Percentiles rank a stretch among this genome's conserved stretches.
Evolutionary conservation across 225 moss, liverwort and hornwort genomes (phyloP).

Genomic region (Physcomitrellopsis africana): DNA sequence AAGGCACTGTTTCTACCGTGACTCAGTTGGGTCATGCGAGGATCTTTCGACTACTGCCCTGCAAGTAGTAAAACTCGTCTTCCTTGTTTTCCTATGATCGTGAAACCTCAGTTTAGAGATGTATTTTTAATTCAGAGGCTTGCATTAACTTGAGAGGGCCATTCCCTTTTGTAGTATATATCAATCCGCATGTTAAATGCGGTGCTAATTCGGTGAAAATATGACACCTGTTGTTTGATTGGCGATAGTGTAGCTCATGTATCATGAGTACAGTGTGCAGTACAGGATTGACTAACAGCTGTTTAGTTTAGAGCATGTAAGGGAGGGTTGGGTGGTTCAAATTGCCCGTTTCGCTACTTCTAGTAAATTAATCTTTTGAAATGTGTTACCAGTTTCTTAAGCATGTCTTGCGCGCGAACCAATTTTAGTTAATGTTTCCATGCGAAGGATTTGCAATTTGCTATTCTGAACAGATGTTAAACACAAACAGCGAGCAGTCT

Average conservation of each 20-base stretch:
- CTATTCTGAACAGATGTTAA: too few relatives aligned
- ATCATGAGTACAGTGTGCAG: constrained; percentile 41
- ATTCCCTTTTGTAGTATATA: constrained; percentile 59
- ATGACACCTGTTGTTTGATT: constrained; percentile 30
- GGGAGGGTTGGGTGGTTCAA: constrained; percentile 4
- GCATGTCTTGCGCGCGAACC: neutral
- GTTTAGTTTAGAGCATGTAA: constrained; percentile 28
- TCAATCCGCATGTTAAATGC: constrained; percentile 28
- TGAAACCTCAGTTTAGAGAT: constrained; percentile 27
- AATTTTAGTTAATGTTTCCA: too few relatives aligned
- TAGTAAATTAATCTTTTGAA: constrained; percentile 17
- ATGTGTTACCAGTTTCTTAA: constrained; percentile 24
- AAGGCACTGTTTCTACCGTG: neutral
- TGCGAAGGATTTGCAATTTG: too few relatives aligned
- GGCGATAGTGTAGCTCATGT: constrained; percentile 49
- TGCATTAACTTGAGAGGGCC: constrained; percentile 47
- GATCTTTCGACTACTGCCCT: neutral
- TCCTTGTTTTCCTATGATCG: constrained; percentile 3
- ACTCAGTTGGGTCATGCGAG: constrained; percentile 22
- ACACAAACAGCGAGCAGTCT: too few relatives aligned
- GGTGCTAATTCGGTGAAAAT: constrained; percentile 56
- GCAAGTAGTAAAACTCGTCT: neutral
- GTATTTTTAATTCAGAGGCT: constrained; percentile 38
- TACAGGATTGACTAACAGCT: constrained; percentile 8
- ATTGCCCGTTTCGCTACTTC: constrained; percentile 5